Percentiles rank a stretch among this genome's conserved stretches.
Conservation (phyloP, 352 stramenopile genomes). For the Phytophthora macrochlamydospora region DNA sequence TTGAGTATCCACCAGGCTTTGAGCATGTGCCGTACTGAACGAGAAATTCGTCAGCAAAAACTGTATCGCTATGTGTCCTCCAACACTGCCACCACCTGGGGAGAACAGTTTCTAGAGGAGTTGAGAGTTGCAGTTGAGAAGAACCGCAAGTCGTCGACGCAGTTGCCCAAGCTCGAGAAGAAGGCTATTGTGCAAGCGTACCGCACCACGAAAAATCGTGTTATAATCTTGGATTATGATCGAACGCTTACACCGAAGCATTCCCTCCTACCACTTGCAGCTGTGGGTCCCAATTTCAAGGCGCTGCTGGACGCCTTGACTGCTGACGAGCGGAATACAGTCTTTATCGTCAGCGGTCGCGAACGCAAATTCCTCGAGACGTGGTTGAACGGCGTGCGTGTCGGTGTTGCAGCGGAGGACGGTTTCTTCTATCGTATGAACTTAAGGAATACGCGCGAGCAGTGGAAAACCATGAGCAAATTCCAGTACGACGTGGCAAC, state of each 20-base stretch:
- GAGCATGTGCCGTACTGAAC: slow-evolving; percentile 81
- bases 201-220: slow-evolving; percentile 66
- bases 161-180: slow-evolving; percentile 67
- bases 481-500: slow-evolving; percentile 74
- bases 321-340: slow-evolving; percentile 69
- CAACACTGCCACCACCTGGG: slow-evolving; percentile 87
- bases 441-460: slow-evolving; percentile 65
- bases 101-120: slow-evolving; percentile 80
- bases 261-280: slow-evolving; percentile 78
- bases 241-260: slow-evolving; percentile 82
- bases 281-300: slow-evolving; percentile 81
- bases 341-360: slow-evolving; percentile 78
- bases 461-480: slow-evolving; percentile 88
- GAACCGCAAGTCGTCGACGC: slow-evolving; percentile 52
- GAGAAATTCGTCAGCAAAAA: slow-evolving; percentile 90
- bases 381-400: slow-evolving; percentile 78
- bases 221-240: slow-evolving; percentile 92
- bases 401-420: slow-evolving; percentile 78
- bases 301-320: slow-evolving; percentile 71
- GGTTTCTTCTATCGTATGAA: slow-evolving; percentile 87
- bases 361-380: slow-evolving; percentile 91
- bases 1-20: slow-evolving; percentile 84
- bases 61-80: slow-evolving; percentile 89
- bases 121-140: slow-evolving; percentile 65
- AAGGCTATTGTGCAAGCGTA: slow-evolving; percentile 71